These are phyloP conservation scores for Cyanodermella asteris DNA, from an alignment of 2,329 filamentous ascomycete genomes.

Conservation along the genomic window DNA sequence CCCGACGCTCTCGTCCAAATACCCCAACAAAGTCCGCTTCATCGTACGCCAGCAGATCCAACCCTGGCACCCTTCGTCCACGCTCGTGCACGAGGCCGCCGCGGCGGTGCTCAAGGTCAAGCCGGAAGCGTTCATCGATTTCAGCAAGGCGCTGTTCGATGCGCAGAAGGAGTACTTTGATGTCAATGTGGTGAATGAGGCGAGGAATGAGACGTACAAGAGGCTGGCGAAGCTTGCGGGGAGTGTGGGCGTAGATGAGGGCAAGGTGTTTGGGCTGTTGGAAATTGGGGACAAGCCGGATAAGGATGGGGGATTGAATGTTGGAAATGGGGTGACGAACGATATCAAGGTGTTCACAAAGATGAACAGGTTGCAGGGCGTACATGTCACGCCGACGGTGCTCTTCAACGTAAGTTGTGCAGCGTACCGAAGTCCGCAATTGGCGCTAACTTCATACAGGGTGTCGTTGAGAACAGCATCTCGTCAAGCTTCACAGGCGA, in stretches of 20 bases:
- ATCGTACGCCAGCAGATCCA: conserved; percentile 85
- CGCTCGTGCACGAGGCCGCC: conserved; percentile 49
- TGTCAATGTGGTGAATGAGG: conserved; percentile 60
- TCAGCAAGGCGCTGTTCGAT: conserved; percentile 46
- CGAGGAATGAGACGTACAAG: conserved; percentile 62
- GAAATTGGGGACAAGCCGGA: conserved; percentile 44
- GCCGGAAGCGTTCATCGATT: conserved; percentile 58
- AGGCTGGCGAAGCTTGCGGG: conserved; percentile 55
- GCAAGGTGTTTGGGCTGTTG: conserved; percentile 46
- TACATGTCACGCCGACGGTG: conserved; percentile 82
- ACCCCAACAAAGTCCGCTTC: conserved; percentile 41
- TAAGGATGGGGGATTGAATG: conserved; percentile 48
- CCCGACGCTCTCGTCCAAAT: conserved; percentile 40
- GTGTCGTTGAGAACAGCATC: conserved; percentile 58
- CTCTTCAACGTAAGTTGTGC: conserved; percentile 44
- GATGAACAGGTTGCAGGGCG: conserved; percentile 52
- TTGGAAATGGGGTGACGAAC: conserved; percentile 60
- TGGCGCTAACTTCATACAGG: conserved; percentile 13
- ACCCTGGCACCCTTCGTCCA: conserved; percentile 82
- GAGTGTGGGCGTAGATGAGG: conserved; percentile 44
- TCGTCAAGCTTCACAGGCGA: conserved; percentile 55
- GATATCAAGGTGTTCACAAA: conserved; percentile 72
- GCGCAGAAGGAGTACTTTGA: conserved; percentile 67
- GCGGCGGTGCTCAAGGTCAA: conserved; percentile 54
- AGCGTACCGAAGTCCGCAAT: conserved; percentile 5